phyloP scores from a whole-genome alignment of 1,284 basidiomycete genomes.

The Ceratobasidium sp. region DNA sequence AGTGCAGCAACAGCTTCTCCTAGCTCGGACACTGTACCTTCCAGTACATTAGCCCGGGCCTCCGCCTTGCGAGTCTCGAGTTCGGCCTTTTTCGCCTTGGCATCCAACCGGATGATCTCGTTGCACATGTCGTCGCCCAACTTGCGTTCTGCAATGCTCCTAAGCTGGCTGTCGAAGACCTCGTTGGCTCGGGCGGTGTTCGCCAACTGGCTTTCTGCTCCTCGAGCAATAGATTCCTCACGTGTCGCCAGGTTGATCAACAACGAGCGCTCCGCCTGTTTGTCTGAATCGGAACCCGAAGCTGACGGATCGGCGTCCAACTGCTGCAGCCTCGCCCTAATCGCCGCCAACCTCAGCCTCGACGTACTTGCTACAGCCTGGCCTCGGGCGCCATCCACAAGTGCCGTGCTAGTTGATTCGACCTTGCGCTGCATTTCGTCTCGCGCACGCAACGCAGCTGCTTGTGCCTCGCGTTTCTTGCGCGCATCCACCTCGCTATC shows the following conservation, averaged over 20 bases:
- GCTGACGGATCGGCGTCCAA: conserved; percentile 61
- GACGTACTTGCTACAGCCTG: conserved; percentile 76
- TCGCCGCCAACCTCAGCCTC: conserved; percentile 64
- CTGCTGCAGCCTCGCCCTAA: conserved; percentile 72
- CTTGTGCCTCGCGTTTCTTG: conserved; percentile 72
- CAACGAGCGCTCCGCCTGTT: conserved; percentile 77
- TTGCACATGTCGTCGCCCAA: conserved; percentile 80
- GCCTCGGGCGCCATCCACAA: conserved; percentile 80
- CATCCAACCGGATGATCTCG: conserved; percentile 78
- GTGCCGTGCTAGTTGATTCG: conserved; percentile 71
- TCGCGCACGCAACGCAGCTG: conserved; percentile 76
- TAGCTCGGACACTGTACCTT: conserved; percentile 71
- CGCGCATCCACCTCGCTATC: conserved; percentile 72
- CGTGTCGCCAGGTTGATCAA: conserved; percentile 73
- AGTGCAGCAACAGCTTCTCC: conserved; percentile 75
- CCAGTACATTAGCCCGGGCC: conserved; percentile 73
- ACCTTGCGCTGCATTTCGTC: conserved; percentile 74
- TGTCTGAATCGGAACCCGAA: conserved; percentile 64
- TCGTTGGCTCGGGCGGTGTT: conserved; percentile 78
- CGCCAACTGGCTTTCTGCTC: conserved; percentile 69
- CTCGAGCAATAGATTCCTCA: conserved; percentile 73
- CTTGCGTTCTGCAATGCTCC: conserved; percentile 79
- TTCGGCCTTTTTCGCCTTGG: conserved; percentile 71
- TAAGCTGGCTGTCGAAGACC: conserved; percentile 85
- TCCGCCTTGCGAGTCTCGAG: conserved; percentile 78